These are phyloP conservation scores for Ilyonectria destructans DNA, from an alignment of 2,329 filamentous ascomycete genomes.

Conservation along the genomic window DNA sequence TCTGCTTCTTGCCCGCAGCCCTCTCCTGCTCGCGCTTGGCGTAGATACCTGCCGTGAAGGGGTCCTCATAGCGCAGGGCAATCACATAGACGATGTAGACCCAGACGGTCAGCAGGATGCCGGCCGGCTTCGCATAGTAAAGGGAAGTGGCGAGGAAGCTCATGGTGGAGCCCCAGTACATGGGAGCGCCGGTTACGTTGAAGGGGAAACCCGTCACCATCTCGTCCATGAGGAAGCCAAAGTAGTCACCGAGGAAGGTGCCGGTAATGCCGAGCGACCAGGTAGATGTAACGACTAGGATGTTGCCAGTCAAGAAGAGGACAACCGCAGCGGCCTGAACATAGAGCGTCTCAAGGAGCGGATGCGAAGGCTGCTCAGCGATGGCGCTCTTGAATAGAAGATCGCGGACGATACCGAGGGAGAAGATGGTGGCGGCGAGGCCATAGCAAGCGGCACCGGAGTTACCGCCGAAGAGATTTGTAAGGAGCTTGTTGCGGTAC, in stretches of 20 bases:
- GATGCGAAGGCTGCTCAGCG: constrained; percentile 81
- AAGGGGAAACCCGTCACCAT: constrained; percentile 97
- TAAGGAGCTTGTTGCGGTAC: constrained; percentile 92
- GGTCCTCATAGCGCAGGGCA: constrained; percentile 90
- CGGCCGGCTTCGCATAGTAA: constrained; percentile 89
- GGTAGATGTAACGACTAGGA: constrained; percentile 90
- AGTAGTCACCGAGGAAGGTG: constrained; percentile 98
- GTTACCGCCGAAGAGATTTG: constrained; percentile 87
- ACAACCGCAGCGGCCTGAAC: constrained; percentile 77
- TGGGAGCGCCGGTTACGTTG: constrained; percentile 90
- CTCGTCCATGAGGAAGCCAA: constrained; percentile 96
- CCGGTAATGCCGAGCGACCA: constrained; percentile 94
- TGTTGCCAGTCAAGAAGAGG: constrained; percentile 83
- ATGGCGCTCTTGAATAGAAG: constrained; percentile 89
- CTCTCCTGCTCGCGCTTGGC: constrained; percentile 82
- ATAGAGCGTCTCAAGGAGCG: constrained; percentile 75
- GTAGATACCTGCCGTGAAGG: constrained; percentile 95
- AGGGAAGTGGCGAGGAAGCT: constrained; percentile 92
- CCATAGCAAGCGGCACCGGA: constrained; percentile 88
- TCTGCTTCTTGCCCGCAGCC: constrained; percentile 69
- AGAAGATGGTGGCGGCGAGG: constrained; percentile 92
- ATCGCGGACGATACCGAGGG: constrained; percentile 90
- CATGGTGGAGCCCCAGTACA: constrained; percentile 96
- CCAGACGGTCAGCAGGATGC: constrained; percentile 81
- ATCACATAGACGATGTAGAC: constrained; percentile 86